Conservation (phyloP, 805 yeast genomes). For the Ogataea parapolymorpha region DNA sequence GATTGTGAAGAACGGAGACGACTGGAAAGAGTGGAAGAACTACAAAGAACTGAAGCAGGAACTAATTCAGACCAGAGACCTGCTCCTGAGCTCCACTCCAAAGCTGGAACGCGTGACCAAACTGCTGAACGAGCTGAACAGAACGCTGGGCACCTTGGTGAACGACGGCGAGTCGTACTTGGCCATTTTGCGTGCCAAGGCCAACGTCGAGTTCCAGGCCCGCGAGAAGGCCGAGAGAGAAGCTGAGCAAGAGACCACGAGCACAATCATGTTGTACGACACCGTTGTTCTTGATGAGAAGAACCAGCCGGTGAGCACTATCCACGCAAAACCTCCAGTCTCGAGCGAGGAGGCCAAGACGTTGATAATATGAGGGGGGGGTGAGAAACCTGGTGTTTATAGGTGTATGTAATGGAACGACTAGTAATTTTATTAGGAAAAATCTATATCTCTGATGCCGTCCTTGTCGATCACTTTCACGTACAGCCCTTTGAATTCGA, state of each 20-base stretch:
- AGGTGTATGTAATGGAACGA: conserved; percentile 7
- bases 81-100: conserved; percentile 37
- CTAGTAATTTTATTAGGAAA: conserved; percentile 9
- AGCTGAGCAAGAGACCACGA: conserved; percentile 11
- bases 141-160: conserved; percentile 46
- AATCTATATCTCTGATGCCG: conserved; percentile 32
- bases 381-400: neutral
- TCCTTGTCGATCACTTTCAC: conserved; percentile 35
- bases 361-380: conserved; percentile 4
- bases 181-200: conserved; percentile 53
- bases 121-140: conserved; percentile 37
- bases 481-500: conserved; percentile 81
- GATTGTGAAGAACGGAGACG: conserved; percentile 43
- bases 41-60: conserved; percentile 55
- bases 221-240: conserved; percentile 45
- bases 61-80: conserved; percentile 54
- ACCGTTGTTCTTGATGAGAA: conserved; percentile 17
- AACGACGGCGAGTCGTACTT: conserved; percentile 63
- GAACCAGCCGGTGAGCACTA: conserved; percentile 17
- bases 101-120: conserved; percentile 30
- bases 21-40: conserved; percentile 58
- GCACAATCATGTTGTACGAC: conserved; percentile 15
- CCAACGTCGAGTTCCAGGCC: conserved; percentile 53
- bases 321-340: conserved; percentile 7
- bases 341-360: conserved; percentile 4